Evolutionary conservation across 2,329 filamentous ascomycete species (phyloP).

Genomic region (Neurospora sp.): DNA sequence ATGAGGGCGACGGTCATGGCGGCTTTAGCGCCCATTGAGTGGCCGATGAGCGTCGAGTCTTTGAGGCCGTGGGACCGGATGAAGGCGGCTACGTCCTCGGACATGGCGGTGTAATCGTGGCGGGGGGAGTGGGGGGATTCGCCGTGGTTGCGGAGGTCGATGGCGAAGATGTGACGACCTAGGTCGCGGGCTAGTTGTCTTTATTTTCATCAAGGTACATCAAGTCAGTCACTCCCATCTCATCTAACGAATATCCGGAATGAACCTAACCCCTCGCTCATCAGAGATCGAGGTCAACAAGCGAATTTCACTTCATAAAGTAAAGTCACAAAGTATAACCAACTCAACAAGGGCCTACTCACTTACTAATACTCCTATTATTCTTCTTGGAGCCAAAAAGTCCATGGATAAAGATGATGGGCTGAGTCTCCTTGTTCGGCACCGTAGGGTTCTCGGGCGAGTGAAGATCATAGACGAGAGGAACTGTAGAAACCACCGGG

Average conservation of each 20-base stretch:
- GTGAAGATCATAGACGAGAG: conserved; percentile 58
- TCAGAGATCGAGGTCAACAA: not conserved
- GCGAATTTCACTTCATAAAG: not conserved
- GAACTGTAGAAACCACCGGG: conserved; percentile 17
- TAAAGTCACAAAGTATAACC: not conserved
- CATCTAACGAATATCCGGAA: not conserved
- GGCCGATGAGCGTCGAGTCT: conserved; percentile 71
- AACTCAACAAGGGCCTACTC: conserved; percentile 25
- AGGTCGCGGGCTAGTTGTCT: conserved; percentile 76
- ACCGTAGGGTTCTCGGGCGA: conserved; percentile 37
- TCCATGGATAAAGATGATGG: conserved; percentile 84
- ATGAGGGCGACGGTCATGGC: conserved; percentile 79
- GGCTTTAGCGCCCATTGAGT: conserved; percentile 94
- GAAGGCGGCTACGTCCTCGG: conserved; percentile 72
- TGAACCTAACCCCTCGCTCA: not conserved
- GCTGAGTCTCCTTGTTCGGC: conserved; percentile 34
- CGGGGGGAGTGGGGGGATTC: conserved; percentile 67
- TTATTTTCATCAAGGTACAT: not conserved
- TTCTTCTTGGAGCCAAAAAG: conserved; percentile 95
- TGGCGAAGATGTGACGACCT: conserved; percentile 67
- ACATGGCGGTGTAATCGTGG: conserved; percentile 77
- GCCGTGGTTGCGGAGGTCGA: conserved; percentile 90
- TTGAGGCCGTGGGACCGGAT: conserved; percentile 60
- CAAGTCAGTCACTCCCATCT: conserved; percentile 3
- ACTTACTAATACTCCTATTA: conserved; percentile 92